Conservation (phyloP, 2,329 filamentous ascomycete genomes). For the Xylaria sp. region DNA sequence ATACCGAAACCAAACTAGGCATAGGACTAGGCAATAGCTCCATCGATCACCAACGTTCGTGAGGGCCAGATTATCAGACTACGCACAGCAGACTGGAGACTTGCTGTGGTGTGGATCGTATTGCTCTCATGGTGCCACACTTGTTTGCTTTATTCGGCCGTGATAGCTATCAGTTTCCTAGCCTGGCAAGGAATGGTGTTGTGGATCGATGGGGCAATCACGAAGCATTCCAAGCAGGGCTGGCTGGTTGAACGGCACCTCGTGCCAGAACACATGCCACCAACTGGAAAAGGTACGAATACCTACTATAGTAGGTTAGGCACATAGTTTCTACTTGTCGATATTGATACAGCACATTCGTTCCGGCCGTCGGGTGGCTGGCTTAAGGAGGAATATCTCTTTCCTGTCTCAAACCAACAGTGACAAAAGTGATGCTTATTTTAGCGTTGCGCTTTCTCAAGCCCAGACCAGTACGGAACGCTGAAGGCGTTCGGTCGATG, state of each 20-base stretch:
- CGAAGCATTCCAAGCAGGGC: conserved; percentile 16
- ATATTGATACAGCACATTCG: not conserved
- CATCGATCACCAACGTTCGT: conserved; percentile 7
- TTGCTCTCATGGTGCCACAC: conserved; percentile 17
- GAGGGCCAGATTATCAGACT: conserved; percentile 3
- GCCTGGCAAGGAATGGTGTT: conserved; percentile 20
- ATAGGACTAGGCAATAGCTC: conserved; percentile 18
- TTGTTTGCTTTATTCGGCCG: conserved; percentile 17
- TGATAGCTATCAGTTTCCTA: conserved; percentile 28
- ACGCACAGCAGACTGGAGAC: conserved; percentile 15
- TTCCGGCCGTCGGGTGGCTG: not conserved
- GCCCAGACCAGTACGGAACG: conserved; percentile 1
- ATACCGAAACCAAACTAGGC: conserved; percentile 23
- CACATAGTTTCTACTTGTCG: not conserved
- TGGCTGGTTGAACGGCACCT: conserved; percentile 1
- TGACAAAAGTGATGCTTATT: not conserved
- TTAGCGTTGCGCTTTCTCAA: conserved; percentile 1
- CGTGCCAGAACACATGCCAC: conserved; percentile 6
- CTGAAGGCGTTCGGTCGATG: conserved; percentile 2
- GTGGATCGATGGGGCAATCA: conserved; percentile 29
- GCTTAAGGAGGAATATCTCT: not conserved
- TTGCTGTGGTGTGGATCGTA: conserved; percentile 29
- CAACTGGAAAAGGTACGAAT: conserved; percentile 5
- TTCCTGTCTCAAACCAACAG: not conserved
- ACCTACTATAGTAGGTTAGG: not conserved